These are phyloP conservation scores for Neofusicoccum laricinum DNA, from an alignment of 2,329 filamentous ascomycete genomes.

Conservation along the genomic window DNA sequence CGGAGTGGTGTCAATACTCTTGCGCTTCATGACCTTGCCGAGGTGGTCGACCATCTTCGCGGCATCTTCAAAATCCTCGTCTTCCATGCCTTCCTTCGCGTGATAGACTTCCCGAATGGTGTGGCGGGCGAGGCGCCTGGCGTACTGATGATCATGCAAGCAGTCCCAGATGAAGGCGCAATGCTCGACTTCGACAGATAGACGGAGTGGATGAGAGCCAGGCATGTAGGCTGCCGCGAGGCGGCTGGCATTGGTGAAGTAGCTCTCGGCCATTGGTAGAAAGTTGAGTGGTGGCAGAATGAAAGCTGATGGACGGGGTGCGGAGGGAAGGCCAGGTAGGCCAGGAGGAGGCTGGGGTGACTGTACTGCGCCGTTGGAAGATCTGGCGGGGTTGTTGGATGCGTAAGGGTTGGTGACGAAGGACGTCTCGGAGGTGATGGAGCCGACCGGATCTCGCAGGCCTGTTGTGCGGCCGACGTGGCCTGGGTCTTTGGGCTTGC, in stretches of 20 bases:
- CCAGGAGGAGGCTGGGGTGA: slow-evolving; percentile 35
- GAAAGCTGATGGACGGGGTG: slow-evolving; percentile 60
- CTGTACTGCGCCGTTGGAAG: slow-evolving; percentile 23
- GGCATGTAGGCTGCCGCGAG: slow-evolving; percentile 75
- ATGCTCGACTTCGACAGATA: slow-evolving; percentile 90
- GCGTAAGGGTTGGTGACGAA: slow-evolving; percentile 52
- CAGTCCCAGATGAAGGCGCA: slow-evolving; percentile 93
- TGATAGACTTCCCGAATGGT: slow-evolving; percentile 91
- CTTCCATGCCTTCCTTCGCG: slow-evolving; percentile 86
- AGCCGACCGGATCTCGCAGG: slow-evolving; percentile 48
- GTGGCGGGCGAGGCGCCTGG: slow-evolving; percentile 72
- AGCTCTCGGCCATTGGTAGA: slow-evolving; percentile 73
- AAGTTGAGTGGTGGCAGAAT: slow-evolving; percentile 79
- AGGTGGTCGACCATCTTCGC: slow-evolving; percentile 83
- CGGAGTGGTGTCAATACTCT: slow-evolving; percentile 22
- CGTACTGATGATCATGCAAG: slow-evolving; percentile 73
- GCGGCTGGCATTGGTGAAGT: slow-evolving; percentile 73
- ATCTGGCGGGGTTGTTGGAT: slow-evolving; percentile 31
- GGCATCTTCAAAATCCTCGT: slow-evolving; percentile 91
- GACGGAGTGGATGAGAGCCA: slow-evolving; percentile 82
- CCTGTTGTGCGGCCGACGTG: slow-evolving; percentile 32
- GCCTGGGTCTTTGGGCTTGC: slow-evolving; percentile 4
- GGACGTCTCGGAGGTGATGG: slow-evolving; percentile 49
- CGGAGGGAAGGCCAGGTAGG: slow-evolving; percentile 23
- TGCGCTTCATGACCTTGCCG: slow-evolving; percentile 81